Base-by-base conservation (phyloP, 768 basidiomycete genomes). In the Russula sp. region DNA sequence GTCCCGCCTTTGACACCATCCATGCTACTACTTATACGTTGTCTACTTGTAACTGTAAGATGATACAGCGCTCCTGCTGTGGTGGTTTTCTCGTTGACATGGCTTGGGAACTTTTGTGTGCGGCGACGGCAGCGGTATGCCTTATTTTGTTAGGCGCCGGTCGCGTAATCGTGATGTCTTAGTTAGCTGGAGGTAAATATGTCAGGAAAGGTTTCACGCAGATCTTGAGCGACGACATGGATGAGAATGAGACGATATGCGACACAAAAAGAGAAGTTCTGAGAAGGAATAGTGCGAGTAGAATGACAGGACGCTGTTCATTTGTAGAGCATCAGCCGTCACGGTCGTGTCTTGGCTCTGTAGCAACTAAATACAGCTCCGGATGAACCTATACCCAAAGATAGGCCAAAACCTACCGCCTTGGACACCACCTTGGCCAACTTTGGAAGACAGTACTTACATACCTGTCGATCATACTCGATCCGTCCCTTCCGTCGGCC, bases 21-120 rank as follows among this genome's bases (percentile, higher is more conserved):
- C 38, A 40, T 30, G 22, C 36, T 65, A 53, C 30, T 65, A 48
- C 22, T 48, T 38, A 34, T 55, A 53, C 26, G 54, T 46, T 66
- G 59, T 65, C 57, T 61, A 58, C 57, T 57, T 56, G 50, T 67
- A 61, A 61, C 58, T 57, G 64, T 57, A 52, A 46, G 64, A 55
- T 65, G 54, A 46, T 65, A 52, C 36, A 32, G 52, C 58, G 30
- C 52, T 49, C 52, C 14, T 4, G 6, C 30, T 26, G 20, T 22
- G 32, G 60, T 34, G 26, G 36, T n/a, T 32, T 20, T 57, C 22
- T 20, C 38, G 26, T 59, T 44, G 61, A 30, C 44, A 48, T 38
- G 54, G 20, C 51, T 28, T 51, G 49, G 22, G 14, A 16, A 34
- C n/a, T 6, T 13, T 28, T 40, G n/a, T 38, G 7, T 32, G 22